phyloP scores from a whole-genome alignment of 202 grass and related monocot species.

The Zizania palustris region DNA sequence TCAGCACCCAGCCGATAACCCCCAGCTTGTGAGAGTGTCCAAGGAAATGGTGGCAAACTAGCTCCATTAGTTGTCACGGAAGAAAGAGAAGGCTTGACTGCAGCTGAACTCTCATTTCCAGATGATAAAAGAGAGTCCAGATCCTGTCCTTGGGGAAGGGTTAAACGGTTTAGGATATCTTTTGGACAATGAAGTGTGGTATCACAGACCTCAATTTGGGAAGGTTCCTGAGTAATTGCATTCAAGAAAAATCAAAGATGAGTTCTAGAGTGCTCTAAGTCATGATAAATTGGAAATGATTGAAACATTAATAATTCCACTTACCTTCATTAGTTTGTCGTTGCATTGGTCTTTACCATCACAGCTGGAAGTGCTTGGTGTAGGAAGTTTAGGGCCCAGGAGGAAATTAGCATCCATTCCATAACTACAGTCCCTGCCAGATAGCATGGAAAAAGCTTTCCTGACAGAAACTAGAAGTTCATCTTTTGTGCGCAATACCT shows the following conservation, averaged over 20 bases:
- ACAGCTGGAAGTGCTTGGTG: conserved; percentile 48
- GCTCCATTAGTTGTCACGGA: conserved; percentile 53
- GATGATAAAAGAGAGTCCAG: conserved; percentile 61
- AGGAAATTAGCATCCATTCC: conserved; percentile 55
- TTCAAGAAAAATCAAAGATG: conserved; percentile 15
- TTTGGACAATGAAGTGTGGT: conserved; percentile 59
- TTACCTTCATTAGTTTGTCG: conserved; percentile 67
- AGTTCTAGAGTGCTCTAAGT: conserved; percentile 22
- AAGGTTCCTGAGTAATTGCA: conserved; percentile 57
- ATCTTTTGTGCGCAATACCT: conserved; percentile 57
- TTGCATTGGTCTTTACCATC: conserved; percentile 56
- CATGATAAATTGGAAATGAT: conserved; percentile 26
- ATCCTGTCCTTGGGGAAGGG: conserved; percentile 60
- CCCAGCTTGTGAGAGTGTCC: conserved; percentile 68
- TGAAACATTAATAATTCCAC: conserved; percentile 32
- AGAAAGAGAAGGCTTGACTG: conserved; percentile 50
- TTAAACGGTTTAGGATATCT: conserved; percentile 70
- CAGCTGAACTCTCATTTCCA: conserved; percentile 44
- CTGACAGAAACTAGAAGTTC: conserved; percentile 66
- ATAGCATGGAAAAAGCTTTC: conserved; percentile 80
- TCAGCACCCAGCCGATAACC: conserved; percentile 64
- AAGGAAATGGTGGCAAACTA: conserved; percentile 85
- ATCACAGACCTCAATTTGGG: conserved; percentile 49
- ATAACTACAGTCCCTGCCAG: conserved; percentile 46
- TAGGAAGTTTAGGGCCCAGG: conserved; percentile 51